phyloP scores from a whole-genome alignment of 1,139 yeast species.

The Geotrichum phurueaensis region DNA sequence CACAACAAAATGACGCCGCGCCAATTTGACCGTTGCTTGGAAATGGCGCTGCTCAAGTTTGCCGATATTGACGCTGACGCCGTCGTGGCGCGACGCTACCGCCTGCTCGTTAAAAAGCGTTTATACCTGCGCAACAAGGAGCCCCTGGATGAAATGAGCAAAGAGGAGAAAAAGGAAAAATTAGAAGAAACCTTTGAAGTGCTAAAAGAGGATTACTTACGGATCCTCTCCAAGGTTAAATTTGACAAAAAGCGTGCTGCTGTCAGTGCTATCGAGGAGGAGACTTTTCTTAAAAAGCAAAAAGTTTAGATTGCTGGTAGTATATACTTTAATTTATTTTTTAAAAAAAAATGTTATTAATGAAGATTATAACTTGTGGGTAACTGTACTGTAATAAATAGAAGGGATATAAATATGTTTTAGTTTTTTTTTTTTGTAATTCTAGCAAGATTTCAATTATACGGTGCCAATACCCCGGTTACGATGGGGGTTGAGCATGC shows the following conservation, averaged over 20 bases:
- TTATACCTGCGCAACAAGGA: conserved; percentile 74
- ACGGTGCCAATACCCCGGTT: not conserved
- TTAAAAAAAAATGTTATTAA: not conserved
- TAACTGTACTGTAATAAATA: not conserved
- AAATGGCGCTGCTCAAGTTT: conserved; percentile 55
- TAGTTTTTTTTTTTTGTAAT: not conserved
- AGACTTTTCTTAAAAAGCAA: conserved; percentile 2
- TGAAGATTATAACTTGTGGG: not conserved
- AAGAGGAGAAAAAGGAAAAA: conserved; percentile 56
- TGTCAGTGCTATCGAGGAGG: not conserved
- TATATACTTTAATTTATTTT: not conserved
- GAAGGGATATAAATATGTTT: too few relatives aligned
- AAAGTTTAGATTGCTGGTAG: not conserved
- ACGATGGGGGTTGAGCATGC: not conserved
- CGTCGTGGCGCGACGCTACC: conserved; percentile 30
- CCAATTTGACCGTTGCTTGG: conserved; percentile 71
- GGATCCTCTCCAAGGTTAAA: conserved; percentile 51
- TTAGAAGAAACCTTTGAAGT: conserved; percentile 69
- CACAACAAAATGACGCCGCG: conserved; percentile 63
- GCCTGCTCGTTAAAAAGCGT: conserved; percentile 65
- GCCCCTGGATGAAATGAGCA: conserved; percentile 61
- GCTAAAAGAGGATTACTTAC: conserved; percentile 60
- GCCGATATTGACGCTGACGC: conserved; percentile 26
- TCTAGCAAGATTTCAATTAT: not conserved
- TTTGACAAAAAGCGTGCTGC: conserved; percentile 43